These are phyloP conservation scores for Phytophthora nicotianae DNA, from an alignment of 352 stramenopile species.

Conservation along the genomic window DNA sequence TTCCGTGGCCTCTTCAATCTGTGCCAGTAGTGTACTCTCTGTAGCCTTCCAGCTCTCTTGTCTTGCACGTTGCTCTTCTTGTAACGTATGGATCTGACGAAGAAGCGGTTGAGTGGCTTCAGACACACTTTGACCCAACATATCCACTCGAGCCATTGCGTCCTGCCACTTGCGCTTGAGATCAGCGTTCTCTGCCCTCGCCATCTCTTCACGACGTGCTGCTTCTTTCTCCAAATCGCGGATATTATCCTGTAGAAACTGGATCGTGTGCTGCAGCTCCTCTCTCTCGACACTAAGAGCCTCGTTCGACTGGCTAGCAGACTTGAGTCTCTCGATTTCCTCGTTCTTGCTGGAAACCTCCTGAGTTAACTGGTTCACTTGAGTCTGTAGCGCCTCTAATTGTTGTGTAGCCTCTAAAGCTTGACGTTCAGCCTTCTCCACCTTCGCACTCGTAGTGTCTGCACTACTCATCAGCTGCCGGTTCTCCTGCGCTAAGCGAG, in stretches of 20 bases:
- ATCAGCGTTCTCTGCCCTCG: slow-evolving; percentile 54
- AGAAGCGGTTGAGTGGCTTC: slow-evolving; percentile 81
- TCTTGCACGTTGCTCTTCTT: slow-evolving; percentile 65
- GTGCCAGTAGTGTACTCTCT: slow-evolving; percentile 47
- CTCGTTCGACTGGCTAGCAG: slow-evolving; percentile 53
- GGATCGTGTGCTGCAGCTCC: slow-evolving; percentile 66
- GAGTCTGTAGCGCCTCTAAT: slow-evolving; percentile 27
- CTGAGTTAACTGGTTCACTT: slow-evolving; percentile 36
- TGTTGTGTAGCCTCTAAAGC: slow-evolving; percentile 21
- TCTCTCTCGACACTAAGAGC: slow-evolving; percentile 54
- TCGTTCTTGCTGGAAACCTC: slow-evolving; percentile 43
- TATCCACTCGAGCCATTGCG: slow-evolving; percentile 66
- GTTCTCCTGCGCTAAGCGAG: slow-evolving; percentile 46
- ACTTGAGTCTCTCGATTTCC: slow-evolving; percentile 48
- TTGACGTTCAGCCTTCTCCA: slow-evolving; percentile 40
- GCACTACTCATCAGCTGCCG: slow-evolving; percentile 29
- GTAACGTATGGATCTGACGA: slow-evolving; percentile 69
- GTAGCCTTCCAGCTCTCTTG: slow-evolving; percentile 65
- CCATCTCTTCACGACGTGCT: slow-evolving; percentile 62
- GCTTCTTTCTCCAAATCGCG: slow-evolving; percentile 60
- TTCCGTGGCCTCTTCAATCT: slow-evolving; percentile 45
- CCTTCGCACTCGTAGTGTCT: slow-evolving; percentile 33
- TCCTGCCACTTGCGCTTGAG: slow-evolving; percentile 86
- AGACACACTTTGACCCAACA: slow-evolving; percentile 65
- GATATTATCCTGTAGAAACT: slow-evolving; percentile 65